Conservation (phyloP, 441 rosid species). For the Aleurites moluccanus region DNA sequence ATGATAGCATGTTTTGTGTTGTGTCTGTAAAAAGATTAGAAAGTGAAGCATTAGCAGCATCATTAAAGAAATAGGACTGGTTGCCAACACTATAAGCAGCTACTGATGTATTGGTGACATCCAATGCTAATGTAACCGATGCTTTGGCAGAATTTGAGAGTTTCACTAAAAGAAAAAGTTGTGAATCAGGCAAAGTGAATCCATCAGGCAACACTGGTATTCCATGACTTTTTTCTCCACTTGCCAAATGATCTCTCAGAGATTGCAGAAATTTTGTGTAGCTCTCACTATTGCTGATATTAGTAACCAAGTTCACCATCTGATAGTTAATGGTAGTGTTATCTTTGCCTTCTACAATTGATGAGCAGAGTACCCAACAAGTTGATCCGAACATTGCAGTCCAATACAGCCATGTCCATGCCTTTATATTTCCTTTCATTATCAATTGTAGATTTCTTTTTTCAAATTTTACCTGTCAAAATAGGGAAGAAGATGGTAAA, state of each 20-base stretch:
- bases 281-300: not conserved
- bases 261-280: not conserved
- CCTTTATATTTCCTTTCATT: too few species aligned
- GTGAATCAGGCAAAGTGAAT: not conserved
- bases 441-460: too few species aligned
- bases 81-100: not conserved
- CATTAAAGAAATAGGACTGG: not conserved
- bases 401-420: too few species aligned
- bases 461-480: too few species aligned
- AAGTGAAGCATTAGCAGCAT: not conserved
- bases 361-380: not conserved
- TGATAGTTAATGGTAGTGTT: not conserved
- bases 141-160: not conserved
- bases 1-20: not conserved
- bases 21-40: not conserved
- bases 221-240: not conserved
- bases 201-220: not conserved
- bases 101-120: not conserved
- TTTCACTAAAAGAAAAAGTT: not conserved
- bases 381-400: too few species aligned
- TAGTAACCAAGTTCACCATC: not conserved
- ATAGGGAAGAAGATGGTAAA: too few species aligned
- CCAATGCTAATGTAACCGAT: not conserved
- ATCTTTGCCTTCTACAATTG: not conserved
- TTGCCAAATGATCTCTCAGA: conserved; percentile 3